Base-by-base conservation (phyloP, 2,329 filamentous ascomycete genomes). In the Nannizziopsis arthrosporioides region DNA sequence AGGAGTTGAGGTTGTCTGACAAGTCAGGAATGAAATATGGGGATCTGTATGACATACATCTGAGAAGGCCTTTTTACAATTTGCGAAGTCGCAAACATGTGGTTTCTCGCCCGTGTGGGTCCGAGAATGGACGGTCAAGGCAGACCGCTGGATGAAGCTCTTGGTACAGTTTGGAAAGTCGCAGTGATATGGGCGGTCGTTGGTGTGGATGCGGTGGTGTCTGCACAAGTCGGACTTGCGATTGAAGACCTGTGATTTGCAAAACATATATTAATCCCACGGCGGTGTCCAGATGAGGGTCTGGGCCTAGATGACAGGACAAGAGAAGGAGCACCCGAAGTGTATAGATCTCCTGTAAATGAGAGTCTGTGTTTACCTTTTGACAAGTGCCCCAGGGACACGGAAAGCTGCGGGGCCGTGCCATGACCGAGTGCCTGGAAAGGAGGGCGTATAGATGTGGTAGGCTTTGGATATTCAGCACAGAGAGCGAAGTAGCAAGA, bases 101-200 rank as follows among this genome's bases (percentile, higher is more conserved):
- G 65, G 68, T 53, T 71, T 68, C 54, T 69, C 67, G 36, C 67
- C 67, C 7, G 68, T 68, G 56, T 69, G 65, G 30, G 68, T 68
- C 39, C 67, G 61, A 32, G 66, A 63, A 56, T 71, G 65, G 41
- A 71, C 64, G n/a, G 68, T 71, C 56, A 71, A 56, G 18, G 68
- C 68, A 53, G 68, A 71, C 49, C 68, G 66, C 54, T 71, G 68
- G 51, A 71, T 71, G 53, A 71, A 71, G 55, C 67, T 70, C 57
- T 71, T 71, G 48, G 65, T 66, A 59, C 68, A 71, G 50, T 66
- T 65, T 44, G 63, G 60, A 42, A 68, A 63, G 1, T 61, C 68
- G 56, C 68, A 71, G 43, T 66, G 63, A 51, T 71, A 71, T n/a
- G 68, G 68, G 42, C 68, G 65, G 53, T 71, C 68, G 54, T 71